These are phyloP conservation scores for Zymoseptoria ardabiliae DNA, from an alignment of 2,329 filamentous ascomycete genomes.

Conservation along the genomic window DNA sequence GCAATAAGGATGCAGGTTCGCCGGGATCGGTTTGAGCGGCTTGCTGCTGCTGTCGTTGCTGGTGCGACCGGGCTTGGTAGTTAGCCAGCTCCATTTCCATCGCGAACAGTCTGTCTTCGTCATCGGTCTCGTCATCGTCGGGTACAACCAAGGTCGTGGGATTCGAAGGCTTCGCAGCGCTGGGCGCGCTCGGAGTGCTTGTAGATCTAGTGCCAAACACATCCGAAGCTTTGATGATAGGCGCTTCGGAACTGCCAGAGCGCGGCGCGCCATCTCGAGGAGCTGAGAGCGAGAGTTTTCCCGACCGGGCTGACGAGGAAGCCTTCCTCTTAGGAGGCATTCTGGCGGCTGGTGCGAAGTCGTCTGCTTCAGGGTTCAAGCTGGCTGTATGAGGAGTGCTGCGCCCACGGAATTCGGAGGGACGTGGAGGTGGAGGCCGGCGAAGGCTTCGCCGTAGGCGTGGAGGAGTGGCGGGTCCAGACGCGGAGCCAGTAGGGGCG, in stretches of 20 bases:
- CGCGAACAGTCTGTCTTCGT: neutral
- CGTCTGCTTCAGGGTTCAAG: slow-evolving; percentile 19
- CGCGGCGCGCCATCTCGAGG: slow-evolving; percentile 2
- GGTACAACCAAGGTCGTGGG: neutral
- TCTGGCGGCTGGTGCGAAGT: slow-evolving; percentile 18
- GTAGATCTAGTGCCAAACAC: slow-evolving; percentile 9
- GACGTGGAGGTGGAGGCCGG: neutral
- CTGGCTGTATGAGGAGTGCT: neutral
- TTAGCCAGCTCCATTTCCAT: neutral
- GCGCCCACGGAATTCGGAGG: neutral
- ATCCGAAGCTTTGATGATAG: slow-evolving; percentile 15
- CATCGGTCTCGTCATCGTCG: slow-evolving; percentile 1
- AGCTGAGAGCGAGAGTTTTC: slow-evolving; percentile 7
- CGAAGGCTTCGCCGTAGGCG: neutral
- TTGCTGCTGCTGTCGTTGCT: neutral
- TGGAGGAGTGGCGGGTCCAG: neutral
- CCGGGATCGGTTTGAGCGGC: neutral
- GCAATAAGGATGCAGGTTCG: neutral
- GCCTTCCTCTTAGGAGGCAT: slow-evolving; percentile 25
- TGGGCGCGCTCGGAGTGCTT: neutral
- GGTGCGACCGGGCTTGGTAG: neutral
- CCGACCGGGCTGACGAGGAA: slow-evolving; percentile 15
- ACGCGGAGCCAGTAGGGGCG: neutral
- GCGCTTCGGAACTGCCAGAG: slow-evolving; percentile 2
- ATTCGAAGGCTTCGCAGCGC: neutral